phyloP scores from a whole-genome alignment of 78 protist genomes.

The Dictyostelium brefeldianum region DNA sequence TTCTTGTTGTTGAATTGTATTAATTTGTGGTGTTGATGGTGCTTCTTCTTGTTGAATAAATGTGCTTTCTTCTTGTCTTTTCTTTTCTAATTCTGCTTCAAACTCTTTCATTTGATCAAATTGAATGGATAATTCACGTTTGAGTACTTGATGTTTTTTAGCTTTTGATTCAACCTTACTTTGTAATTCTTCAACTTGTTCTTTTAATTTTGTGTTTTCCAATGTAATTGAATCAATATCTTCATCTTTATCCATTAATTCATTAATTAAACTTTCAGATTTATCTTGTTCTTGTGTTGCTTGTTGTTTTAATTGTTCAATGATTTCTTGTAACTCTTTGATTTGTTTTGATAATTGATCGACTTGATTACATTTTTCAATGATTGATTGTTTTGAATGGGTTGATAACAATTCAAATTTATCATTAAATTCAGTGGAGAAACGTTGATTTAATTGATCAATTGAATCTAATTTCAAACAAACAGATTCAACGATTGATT shows the following conservation, averaged over 20 bases:
- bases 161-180: neutral
- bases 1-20: neutral
- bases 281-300: conserved; percentile 1
- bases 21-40: neutral
- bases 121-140: conserved; percentile 43
- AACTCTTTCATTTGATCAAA: conserved; percentile 18
- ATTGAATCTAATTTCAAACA: neutral
- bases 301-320: neutral
- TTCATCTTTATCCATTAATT: conserved; percentile 16
- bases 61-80: neutral
- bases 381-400: neutral
- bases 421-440: neutral
- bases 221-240: neutral
- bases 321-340: neutral
- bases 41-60: no score
- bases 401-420: neutral
- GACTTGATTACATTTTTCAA: neutral
- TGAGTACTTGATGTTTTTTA: conserved; percentile 16
- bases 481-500: no score
- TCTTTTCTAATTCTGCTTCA: neutral
- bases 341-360: neutral
- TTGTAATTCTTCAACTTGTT: neutral
- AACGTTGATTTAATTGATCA: neutral
- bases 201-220: conserved; percentile 16
- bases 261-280: neutral